These are phyloP conservation scores for Trichophyton benhamiae DNA, from an alignment of 2,329 filamentous ascomycete species.

Conservation along the genomic window DNA sequence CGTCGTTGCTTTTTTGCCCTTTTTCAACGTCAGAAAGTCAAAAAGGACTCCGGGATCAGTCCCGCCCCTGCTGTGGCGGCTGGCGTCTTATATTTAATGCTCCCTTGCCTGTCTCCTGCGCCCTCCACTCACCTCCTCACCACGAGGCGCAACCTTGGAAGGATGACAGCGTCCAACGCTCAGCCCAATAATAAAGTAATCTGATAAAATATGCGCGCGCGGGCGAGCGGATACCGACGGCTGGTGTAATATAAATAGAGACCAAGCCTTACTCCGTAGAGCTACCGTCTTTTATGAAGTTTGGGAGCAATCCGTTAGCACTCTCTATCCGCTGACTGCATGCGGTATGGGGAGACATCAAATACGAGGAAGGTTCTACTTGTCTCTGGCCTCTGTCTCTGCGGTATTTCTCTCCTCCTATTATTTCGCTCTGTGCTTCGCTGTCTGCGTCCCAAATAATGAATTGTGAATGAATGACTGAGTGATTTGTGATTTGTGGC, in stretches of 20 bases:
- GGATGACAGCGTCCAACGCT: background rate
- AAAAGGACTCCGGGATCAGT: background rate
- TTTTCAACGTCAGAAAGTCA: background rate
- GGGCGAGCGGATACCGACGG: background rate
- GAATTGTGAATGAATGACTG: too few relatives aligned
- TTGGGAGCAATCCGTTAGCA: background rate
- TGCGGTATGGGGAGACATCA: background rate
- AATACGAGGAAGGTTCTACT: background rate
- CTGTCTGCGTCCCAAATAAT: too few relatives aligned
- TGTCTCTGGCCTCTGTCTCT: background rate
- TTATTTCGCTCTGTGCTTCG: background rate
- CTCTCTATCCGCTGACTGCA: background rate
- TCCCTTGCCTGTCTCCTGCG: too few relatives aligned
- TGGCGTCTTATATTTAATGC: background rate
- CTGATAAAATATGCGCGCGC: background rate
- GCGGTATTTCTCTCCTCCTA: background rate
- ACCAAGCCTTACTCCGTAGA: background rate
- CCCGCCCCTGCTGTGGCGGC: background rate
- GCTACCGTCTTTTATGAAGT: background rate
- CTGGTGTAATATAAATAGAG: background rate
- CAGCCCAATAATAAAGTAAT: background rate
- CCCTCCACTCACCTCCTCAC: background rate
- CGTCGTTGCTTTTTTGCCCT: background rate
- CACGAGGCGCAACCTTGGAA: background rate
- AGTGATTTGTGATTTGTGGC: background rate